Evolutionary conservation across 257 asterid species (phyloP), one percentile per base, ranked within the genome.

Genomic region (Nicotiana otophora): DNA sequence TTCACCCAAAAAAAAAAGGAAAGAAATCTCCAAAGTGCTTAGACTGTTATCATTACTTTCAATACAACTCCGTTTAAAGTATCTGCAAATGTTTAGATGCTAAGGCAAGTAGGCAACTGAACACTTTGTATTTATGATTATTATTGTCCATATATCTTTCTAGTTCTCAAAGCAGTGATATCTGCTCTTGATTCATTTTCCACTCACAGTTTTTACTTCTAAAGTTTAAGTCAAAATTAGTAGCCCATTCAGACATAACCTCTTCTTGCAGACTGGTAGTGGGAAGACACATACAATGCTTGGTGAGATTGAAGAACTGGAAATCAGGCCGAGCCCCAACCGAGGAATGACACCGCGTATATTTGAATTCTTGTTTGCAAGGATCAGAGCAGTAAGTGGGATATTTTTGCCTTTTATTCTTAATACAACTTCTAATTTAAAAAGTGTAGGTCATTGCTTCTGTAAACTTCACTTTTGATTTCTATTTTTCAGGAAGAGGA

Each of bases 321-420:
- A 91, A 85, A 88, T 90, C 61, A 91, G 84, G 85, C 99, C 98
- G 63, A 92, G 98, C 82, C 83, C 89, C 26, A 87, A 94, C 74
- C 97, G 98, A 83, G 99, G 99, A 83, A 94, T 96, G 97, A 96
- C 97, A 6, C 99, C 98, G 36, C 97, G 98, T 66, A 91, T 96
- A 80, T 96, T 96, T 88, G 99, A 96, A 83, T 96, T 92, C 89
- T 91, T 96, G 86, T 96, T 96, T 88, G 97, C 98, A 58, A 92
- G 99, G 90, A 96, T 96, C 80, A 90, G 94, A 93, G 98, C 96
- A 86, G 99, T 95, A 89, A 88, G 65, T 83, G 78, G 81, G 23
- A 65, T 77, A 62, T 65, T 28, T 83, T 69, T 78, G 12, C 79
- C 55, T 57, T 10, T n/a, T 76, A 68, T 79, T 78, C 67, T 26